Conservation (phyloP, 108 stramenopile genomes). For the Pseudonitzschia delicatissima region DNA sequence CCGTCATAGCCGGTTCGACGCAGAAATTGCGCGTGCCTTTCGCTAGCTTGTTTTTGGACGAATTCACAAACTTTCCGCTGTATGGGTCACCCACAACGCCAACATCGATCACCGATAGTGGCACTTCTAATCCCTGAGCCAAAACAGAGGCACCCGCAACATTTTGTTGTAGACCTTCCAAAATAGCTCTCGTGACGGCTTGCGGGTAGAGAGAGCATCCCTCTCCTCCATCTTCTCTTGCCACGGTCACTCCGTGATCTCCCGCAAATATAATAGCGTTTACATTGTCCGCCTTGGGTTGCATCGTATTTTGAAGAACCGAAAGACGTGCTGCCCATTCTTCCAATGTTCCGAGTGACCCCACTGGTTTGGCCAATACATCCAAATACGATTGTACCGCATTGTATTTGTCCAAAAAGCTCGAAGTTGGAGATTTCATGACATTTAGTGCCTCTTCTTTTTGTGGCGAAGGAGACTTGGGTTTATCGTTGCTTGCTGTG, state of each 20-base stretch:
- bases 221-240: conserved; percentile 53
- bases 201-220: conserved; percentile 72
- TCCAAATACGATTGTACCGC: conserved; percentile 57
- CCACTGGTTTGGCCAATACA: conserved; percentile 73
- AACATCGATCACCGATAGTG: conserved; percentile 62
- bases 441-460: conserved; percentile 10
- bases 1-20: conserved; percentile 57
- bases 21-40: conserved; percentile 66
- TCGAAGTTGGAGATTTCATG: conserved; percentile 8
- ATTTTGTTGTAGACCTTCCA: conserved; percentile 50
- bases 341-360: conserved; percentile 73
- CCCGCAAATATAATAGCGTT: conserved; percentile 72
- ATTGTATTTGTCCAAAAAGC: conserved; percentile 38
- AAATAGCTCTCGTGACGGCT: conserved; percentile 53
- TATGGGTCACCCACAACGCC: conserved; percentile 40
- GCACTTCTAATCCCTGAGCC: conserved; percentile 41
- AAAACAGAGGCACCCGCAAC: conserved; percentile 68
- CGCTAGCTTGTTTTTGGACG: conserved; percentile 29
- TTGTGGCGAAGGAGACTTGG: not conserved
- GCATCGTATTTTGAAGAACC: conserved; percentile 41
- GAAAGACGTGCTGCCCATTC: conserved; percentile 65
- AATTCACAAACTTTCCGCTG: conserved; percentile 29
- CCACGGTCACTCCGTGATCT: conserved; percentile 72
- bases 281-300: conserved; percentile 31
- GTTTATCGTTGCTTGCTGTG: not conserved